phyloP scores from a whole-genome alignment of 306 rosid species.

The Quercus dentata region DNA sequence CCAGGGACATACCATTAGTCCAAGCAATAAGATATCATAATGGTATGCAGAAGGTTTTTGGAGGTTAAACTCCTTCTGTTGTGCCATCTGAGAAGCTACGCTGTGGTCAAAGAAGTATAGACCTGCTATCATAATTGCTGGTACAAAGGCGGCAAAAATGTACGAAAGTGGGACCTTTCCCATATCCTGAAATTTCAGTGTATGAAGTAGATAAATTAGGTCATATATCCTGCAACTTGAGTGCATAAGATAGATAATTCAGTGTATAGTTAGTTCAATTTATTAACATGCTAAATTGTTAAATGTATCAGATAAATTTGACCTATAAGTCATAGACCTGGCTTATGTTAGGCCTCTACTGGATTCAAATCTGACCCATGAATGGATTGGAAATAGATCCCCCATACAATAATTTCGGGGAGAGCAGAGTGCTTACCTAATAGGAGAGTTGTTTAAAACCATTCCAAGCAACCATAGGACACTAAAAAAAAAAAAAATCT shows the following conservation, averaged over 20 bases:
- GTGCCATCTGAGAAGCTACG: slow-evolving; percentile 89
- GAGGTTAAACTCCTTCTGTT: slow-evolving; percentile 87
- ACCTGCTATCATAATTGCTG: slow-evolving; percentile 80
- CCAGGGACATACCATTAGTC: slow-evolving; percentile 48
- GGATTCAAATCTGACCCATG: background rate
- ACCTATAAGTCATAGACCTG: background rate
- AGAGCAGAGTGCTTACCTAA: no score
- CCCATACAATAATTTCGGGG: background rate
- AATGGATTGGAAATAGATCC: background rate
- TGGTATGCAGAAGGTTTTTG: slow-evolving; percentile 85
- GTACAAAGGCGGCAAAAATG: slow-evolving; percentile 70
- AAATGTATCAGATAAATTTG: background rate
- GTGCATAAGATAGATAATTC: background rate
- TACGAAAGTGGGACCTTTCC: slow-evolving; percentile 57
- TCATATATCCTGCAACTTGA: background rate
- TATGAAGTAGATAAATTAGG: background rate
- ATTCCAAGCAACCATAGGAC: background rate
- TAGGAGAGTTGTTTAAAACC: background rate
- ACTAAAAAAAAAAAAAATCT: background rate
- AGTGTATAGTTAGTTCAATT: background rate
- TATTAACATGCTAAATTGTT: background rate
- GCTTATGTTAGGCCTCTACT: background rate
- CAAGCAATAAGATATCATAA: slow-evolving; percentile 70
- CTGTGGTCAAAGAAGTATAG: slow-evolving; percentile 88
- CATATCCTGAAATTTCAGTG: slow-evolving; percentile 54